Evolutionary conservation across 169 alveolate genomes (phyloP).

Genomic region (Cryptosporidium canis): DNA sequence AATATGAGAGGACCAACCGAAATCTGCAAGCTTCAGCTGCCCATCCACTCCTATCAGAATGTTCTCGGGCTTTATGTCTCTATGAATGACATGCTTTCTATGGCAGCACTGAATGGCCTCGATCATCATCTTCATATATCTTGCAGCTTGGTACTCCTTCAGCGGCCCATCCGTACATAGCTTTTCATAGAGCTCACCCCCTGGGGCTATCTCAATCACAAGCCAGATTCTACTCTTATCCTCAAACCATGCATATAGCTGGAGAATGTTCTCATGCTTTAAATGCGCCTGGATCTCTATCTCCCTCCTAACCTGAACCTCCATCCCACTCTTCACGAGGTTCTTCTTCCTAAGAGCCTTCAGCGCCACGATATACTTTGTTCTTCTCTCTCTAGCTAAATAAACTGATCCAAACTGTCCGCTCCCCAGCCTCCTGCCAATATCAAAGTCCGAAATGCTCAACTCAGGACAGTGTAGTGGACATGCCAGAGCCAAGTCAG

Average conservation of each 20-base stretch:
- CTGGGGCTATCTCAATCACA: constrained; percentile 91
- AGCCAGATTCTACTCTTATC: constrained; percentile 89
- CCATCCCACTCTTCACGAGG: constrained; percentile 80
- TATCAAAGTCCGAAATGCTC: constrained; percentile 82
- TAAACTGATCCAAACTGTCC: constrained; percentile 90
- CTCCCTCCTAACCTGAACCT: constrained; percentile 87
- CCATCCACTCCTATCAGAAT: constrained; percentile 88
- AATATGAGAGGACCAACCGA: constrained; percentile 90
- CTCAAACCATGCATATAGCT: constrained; percentile 90
- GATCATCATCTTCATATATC: constrained; percentile 81
- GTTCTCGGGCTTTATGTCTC: constrained; percentile 95
- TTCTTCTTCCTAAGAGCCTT: constrained; percentile 85
- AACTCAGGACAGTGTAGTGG: constrained; percentile 72
- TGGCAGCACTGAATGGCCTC: constrained; percentile 86
- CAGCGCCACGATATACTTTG: constrained; percentile 85
- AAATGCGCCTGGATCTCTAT: constrained; percentile 89
- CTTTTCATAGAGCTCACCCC: constrained; percentile 87
- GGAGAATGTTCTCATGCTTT: constrained; percentile 86
- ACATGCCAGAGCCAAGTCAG: constrained; percentile 66
- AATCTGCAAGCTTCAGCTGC: constrained; percentile 93
- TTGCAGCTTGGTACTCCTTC: constrained; percentile 84
- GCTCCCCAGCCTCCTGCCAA: constrained; percentile 85
- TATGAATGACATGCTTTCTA: constrained; percentile 85
- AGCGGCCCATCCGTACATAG: constrained; percentile 80
- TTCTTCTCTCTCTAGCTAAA: constrained; percentile 84